Base-by-base conservation (phyloP, 108 stramenopile species). In the Cyclotella cryptica region DNA sequence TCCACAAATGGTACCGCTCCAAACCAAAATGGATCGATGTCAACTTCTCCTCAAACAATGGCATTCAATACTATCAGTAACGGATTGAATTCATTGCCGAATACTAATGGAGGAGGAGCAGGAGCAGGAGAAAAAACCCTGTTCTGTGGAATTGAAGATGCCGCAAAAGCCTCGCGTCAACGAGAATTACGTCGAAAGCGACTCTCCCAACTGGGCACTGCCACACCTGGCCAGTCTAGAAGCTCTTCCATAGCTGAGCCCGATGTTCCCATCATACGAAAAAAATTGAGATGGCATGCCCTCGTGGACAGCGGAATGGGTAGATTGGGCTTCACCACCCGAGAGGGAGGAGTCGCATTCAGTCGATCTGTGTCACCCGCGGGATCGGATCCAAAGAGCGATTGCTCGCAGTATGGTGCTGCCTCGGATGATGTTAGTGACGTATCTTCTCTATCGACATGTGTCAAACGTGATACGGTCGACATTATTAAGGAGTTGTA, bases 301-400 rank as follows among this genome's bases (percentile, higher is more conserved):
- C 46, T 89, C 53, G 85, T 92, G 0, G 91, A 92, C 62, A 81
- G 78, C 35, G 91, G 91, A 15, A 92, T 92, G 91, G 91, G 91
- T 24, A 63, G 91, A 10, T 57, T 92, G 15, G 91, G 91, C 22
- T 91, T 91, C 45, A 65, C 64, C 13, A 44, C 64, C 2, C 6
- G 24, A 65, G 43, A 65, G 45, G 17, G 3, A 14, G 65, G 26
- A n/a, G 3, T 4, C 7, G 21, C 1, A 2, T 52, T 52, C 19
- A 21, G 51, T n/a, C 51, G 51, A 52, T 52, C 19, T 2, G n/a
- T 52, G 1, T 52, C 51, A 3, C 19, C 51, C 7, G 21, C 51
- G 51, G 51, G 7, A 6, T 35, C 35, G 2, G 2, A 35, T 35
- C 35, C 35, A 35, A 35, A 35, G 6, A 35, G 35, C 6, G 35